phyloP scores from a whole-genome alignment of 768 basidiomycete genomes.

The Naganishia antarctica region DNA sequence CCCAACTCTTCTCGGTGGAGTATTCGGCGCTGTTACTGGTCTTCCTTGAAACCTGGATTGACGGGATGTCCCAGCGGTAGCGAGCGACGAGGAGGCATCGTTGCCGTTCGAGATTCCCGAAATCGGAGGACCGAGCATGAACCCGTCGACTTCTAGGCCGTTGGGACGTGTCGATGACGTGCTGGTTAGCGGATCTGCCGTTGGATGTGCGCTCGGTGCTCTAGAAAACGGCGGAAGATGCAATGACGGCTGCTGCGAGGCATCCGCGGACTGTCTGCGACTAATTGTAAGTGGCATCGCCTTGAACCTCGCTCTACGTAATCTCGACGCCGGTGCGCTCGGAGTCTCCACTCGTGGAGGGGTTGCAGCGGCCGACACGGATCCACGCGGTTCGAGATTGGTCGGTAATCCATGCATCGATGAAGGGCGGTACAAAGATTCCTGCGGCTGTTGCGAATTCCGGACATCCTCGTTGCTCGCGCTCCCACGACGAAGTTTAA shows the following conservation, averaged over 20 bases:
- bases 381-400: too few relatives aligned
- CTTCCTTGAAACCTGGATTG: neutral
- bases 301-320: slow-evolving; percentile 10
- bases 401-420: neutral
- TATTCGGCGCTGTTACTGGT: neutral
- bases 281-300: slow-evolving; percentile 18
- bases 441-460: neutral
- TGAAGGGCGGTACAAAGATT: neutral
- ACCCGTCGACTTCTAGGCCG: neutral
- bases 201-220: neutral
- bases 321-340: neutral
- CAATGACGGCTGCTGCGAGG: neutral
- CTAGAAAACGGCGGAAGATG: neutral
- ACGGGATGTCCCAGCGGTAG: neutral
- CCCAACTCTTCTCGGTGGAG: too few relatives aligned
- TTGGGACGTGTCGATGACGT: neutral
- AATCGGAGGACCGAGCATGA: slow-evolving; percentile 21
- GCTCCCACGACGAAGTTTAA: slow-evolving; percentile 1
- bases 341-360: neutral
- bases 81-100: too few relatives aligned
- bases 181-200: too few relatives aligned
- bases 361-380: neutral
- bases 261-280: slow-evolving; percentile 19
- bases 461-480: neutral
- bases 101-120: neutral